phyloP scores from a whole-genome alignment of 495 filamentous ascomycete species.

The Neurospora cerealis region DNA sequence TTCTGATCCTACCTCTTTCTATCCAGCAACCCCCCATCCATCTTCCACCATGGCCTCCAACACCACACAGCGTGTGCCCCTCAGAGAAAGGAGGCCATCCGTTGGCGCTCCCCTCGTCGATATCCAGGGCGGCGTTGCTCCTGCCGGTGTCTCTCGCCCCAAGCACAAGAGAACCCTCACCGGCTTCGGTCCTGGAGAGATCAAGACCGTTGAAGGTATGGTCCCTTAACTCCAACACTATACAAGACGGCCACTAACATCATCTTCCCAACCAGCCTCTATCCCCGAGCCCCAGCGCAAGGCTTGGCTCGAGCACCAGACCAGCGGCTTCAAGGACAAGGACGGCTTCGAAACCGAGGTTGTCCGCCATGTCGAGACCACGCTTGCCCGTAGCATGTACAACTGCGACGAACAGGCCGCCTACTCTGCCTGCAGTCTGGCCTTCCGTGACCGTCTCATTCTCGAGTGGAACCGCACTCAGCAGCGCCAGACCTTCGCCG shows the following conservation, averaged over 20 bases:
- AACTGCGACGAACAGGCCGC: conserved; percentile 96
- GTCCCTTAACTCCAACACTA: background rate
- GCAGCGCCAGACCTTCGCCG: conserved; percentile 82
- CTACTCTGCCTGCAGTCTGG: conserved; percentile 82
- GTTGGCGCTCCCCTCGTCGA: conserved; percentile 73
- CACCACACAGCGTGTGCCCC: conserved; percentile 23
- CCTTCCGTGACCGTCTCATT: conserved; percentile 85
- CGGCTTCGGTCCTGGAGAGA: conserved; percentile 79
- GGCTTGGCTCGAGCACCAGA: conserved; percentile 74
- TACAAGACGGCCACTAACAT: conserved; percentile 8
- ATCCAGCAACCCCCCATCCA: background rate
- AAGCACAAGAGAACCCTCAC: conserved; percentile 95
- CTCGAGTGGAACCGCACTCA: conserved; percentile 97
- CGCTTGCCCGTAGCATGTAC: conserved; percentile 88
- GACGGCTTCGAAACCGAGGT: conserved; percentile 62
- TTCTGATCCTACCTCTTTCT: background rate
- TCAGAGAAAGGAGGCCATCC: conserved; percentile 55
- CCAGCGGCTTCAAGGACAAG: conserved; percentile 61
- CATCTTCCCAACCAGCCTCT: conserved; percentile 30
- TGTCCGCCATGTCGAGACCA: conserved; percentile 92
- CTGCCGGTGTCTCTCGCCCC: conserved; percentile 59
- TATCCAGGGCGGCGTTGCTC: conserved; percentile 70
- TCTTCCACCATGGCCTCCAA: background rate
- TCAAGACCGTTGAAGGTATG: conserved; percentile 79
- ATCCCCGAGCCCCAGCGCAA: conserved; percentile 85